These are phyloP conservation scores for Neolecta irregularis DNA, from an alignment of 1,139 yeast genomes.

Conservation along the genomic window DNA sequence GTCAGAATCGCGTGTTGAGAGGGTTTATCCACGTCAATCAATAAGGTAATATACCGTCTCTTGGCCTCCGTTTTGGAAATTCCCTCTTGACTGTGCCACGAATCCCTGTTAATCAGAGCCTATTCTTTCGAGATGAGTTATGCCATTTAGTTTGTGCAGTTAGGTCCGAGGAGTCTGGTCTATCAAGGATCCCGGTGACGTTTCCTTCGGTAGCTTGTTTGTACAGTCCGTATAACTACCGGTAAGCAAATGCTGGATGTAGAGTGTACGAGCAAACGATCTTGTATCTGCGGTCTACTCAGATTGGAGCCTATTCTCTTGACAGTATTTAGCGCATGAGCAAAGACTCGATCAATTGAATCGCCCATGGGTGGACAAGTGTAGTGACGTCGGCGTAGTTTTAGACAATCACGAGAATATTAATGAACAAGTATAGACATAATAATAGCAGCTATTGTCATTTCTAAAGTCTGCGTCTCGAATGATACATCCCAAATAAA, in stretches of 20 bases:
- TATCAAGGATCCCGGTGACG: no score
- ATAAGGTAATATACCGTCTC: conserved; percentile 41
- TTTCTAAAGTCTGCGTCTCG: no score
- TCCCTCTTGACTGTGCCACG: conserved; percentile 70
- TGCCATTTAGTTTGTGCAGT: conserved; percentile 47
- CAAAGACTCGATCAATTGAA: conserved; percentile 64
- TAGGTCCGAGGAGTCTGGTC: conserved; percentile 53
- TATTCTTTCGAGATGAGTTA: conserved; percentile 39
- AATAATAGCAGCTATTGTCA: no score
- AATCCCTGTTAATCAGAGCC: conserved; percentile 29
- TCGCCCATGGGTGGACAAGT: no score
- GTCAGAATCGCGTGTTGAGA: no score
- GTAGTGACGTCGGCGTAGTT: no score
- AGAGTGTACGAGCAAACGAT: conserved; percentile 44
- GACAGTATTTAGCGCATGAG: conserved; percentile 66
- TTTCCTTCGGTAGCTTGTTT: conserved; percentile 78
- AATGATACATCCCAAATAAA: no score
- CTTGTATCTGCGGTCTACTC: conserved; percentile 68
- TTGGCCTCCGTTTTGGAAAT: conserved; percentile 60
- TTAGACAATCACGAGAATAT: no score
- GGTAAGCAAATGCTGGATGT: no score
- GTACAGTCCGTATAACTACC: conserved; percentile 71
- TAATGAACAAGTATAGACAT: no score
- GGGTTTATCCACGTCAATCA: no score
- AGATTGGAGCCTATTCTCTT: conserved; percentile 55